phyloP scores from a whole-genome alignment of 2,329 filamentous ascomycete species.

The Colletotrichum neosansevieriae region DNA sequence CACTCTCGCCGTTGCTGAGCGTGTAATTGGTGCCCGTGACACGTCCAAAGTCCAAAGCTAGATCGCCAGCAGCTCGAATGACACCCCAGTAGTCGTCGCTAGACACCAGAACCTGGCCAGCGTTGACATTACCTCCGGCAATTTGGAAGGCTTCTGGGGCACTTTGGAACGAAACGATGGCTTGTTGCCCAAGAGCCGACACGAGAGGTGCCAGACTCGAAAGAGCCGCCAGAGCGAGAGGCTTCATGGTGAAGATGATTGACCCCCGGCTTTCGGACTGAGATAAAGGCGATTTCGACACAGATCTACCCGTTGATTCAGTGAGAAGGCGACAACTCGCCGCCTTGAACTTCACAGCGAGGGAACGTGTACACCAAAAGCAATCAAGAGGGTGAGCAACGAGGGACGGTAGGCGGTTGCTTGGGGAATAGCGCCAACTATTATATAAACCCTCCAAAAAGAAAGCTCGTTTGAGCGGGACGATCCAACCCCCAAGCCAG shows the following conservation, averaged over 20 bases:
- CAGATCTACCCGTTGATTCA: neutral
- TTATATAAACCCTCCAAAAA: constrained; percentile 19
- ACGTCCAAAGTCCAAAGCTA: constrained; percentile 77
- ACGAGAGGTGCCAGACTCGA: constrained; percentile 43
- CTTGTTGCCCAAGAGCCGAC: constrained; percentile 61
- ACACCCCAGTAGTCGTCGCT: constrained; percentile 75
- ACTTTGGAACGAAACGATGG: constrained; percentile 57
- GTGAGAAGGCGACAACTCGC: neutral
- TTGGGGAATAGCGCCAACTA: neutral
- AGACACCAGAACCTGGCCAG: constrained; percentile 67
- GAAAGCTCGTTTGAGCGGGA: neutral
- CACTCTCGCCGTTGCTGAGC: constrained; percentile 61
- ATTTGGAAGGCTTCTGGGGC: constrained; percentile 47
- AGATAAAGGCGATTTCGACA: neutral
- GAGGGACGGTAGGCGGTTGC: neutral
- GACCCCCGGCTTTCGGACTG: neutral
- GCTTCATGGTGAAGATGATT: constrained; percentile 33
- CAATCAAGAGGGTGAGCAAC: neutral
- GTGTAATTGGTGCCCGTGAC: constrained; percentile 76
- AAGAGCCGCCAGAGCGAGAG: constrained; percentile 40
- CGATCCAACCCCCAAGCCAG: neutral
- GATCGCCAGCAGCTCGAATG: constrained; percentile 74
- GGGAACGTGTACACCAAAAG: neutral
- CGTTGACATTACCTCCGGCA: constrained; percentile 51
- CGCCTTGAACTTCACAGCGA: neutral